A percentile compares a stretch with the other conserved stretches of the same genome.
phyloP scores from a whole-genome alignment of 495 filamentous ascomycete species.

The Articulospora tetracladia region DNA sequence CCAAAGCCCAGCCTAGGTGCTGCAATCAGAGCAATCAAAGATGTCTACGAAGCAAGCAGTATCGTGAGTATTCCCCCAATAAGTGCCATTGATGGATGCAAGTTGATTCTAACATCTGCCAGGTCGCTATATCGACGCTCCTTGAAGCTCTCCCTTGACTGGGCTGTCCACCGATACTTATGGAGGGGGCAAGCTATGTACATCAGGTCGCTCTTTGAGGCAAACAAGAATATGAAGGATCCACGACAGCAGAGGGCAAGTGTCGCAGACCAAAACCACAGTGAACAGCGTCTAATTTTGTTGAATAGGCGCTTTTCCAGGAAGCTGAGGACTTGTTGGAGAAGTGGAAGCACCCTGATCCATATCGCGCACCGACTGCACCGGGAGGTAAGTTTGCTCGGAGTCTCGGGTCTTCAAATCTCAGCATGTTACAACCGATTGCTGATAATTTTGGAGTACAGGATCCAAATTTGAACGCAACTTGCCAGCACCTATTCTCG shows the following conservation, averaged over 20 bases:
- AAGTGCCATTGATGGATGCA: not conserved
- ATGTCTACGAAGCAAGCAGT: constrained; percentile 26
- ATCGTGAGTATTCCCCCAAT: constrained; percentile 11
- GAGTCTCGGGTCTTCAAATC: not conserved
- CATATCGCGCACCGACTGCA: constrained; percentile 81
- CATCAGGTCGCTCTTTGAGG: constrained; percentile 92
- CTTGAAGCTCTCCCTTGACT: constrained; percentile 89
- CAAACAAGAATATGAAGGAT: constrained; percentile 82
- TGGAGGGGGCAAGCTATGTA: constrained; percentile 97
- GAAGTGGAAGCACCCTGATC: constrained; percentile 96
- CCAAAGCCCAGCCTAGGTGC: not conserved
- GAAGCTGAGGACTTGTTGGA: constrained; percentile 86
- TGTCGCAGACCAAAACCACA: not conserved
- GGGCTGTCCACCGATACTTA: constrained; percentile 82
- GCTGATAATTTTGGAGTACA: constrained; percentile 30
- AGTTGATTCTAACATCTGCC: constrained; percentile 3
- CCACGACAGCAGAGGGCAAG: constrained; percentile 82
- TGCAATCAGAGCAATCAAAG: not conserved
- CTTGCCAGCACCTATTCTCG: constrained; percentile 70
- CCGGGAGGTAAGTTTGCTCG: constrained; percentile 77
- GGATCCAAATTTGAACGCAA: constrained; percentile 97
- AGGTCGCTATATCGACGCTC: constrained; percentile 93
- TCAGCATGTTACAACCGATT: not conserved
- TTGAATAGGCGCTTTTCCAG: constrained; percentile 64
- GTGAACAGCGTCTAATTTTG: not conserved